Conservation (phyloP, 257 asterid genomes). For the Cruciata laevipes region DNA sequence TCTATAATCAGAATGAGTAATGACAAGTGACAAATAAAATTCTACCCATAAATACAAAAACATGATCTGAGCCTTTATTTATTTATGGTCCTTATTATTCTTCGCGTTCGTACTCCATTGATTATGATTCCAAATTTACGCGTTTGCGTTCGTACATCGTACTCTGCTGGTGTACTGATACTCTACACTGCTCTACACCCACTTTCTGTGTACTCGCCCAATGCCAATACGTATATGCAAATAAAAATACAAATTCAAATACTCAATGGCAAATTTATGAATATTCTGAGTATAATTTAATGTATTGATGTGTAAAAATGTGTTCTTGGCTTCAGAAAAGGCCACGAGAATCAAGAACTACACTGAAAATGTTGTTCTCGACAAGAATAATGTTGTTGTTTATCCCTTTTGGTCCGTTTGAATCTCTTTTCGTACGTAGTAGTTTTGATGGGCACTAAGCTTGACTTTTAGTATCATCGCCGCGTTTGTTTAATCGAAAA, state of each 20-base stretch:
- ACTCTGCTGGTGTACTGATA: no score
- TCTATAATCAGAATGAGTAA: no score
- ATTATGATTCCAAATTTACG: not conserved
- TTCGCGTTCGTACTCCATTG: not conserved
- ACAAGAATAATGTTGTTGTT: not conserved
- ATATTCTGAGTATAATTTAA: no score
- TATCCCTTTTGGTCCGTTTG: not conserved
- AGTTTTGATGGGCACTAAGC: conserved; percentile 12
- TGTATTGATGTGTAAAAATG: not conserved
- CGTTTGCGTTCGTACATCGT: not conserved
- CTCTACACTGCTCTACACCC: not conserved
- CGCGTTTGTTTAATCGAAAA: conserved; percentile 22
- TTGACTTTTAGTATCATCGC: conserved; percentile 40
- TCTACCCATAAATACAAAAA: not conserved
- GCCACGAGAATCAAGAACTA: conserved; percentile 4
- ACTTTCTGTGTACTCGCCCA: not conserved
- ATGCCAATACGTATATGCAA: not conserved
- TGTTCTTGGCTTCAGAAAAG: conserved; percentile 1
- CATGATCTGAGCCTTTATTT: not conserved
- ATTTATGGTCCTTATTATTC: no score
- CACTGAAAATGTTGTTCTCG: conserved; percentile 6
- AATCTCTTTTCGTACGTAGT: not conserved
- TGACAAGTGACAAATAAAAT: not conserved
- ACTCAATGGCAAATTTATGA: no score
- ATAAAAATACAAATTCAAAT: no score